A percentile compares a stretch with the other conserved stretches of the same genome.
These are phyloP conservation scores for Harrya chromipes DNA, from an alignment of 768 basidiomycete genomes.

Conservation along the genomic window DNA sequence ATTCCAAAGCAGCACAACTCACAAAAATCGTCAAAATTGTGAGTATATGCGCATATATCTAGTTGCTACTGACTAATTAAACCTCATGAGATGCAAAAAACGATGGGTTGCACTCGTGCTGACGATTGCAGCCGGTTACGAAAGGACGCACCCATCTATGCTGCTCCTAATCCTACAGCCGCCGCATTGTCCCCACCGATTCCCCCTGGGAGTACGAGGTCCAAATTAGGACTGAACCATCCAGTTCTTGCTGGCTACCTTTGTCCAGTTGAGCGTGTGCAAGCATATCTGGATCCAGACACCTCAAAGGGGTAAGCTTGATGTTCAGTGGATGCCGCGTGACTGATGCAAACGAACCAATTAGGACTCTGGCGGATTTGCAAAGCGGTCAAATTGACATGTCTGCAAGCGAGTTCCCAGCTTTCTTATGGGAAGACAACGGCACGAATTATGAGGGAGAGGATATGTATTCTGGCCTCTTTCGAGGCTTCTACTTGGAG, in stretches of 20 bases:
- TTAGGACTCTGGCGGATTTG: slow-evolving; percentile 1
- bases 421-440: slow-evolving; percentile 5
- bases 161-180: neutral
- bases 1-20: too few relatives aligned
- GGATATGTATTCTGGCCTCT: neutral
- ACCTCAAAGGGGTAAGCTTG: too few relatives aligned
- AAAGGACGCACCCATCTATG: neutral
- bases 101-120: neutral
- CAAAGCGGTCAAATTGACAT: slow-evolving; percentile 2
- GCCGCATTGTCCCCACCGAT: neutral
- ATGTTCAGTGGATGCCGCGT: too few relatives aligned
- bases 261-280: neutral
- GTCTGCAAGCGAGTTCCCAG: neutral
- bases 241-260: neutral
- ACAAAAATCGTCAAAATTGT: too few relatives aligned
- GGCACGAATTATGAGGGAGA: neutral
- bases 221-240: slow-evolving; percentile 5
- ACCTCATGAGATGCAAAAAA: neutral
- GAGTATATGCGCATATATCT: neutral
- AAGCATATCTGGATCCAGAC: neutral
- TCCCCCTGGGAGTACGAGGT: neutral
- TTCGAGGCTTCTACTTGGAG: neutral
- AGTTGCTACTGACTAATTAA: neutral
- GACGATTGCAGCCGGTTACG: neutral
- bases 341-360: too few relatives aligned